Base-by-base conservation (phyloP, 805 yeast species). In the Yarrowia sp. region DNA sequence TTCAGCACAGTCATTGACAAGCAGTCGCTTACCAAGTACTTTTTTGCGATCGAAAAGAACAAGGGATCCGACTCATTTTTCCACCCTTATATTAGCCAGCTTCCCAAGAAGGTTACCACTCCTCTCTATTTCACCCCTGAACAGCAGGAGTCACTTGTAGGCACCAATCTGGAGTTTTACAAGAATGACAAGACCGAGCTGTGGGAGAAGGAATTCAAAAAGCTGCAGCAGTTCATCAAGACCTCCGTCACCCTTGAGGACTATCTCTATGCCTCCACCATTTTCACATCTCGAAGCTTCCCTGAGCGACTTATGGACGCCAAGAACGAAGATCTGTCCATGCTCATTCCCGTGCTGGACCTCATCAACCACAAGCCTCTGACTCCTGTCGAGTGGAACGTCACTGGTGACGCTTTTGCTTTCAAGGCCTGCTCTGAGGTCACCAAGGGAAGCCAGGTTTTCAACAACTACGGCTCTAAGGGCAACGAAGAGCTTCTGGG, bases 391-490 rank as follows among this genome's bases (percentile, higher is more conserved):
- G 76, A 82, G 19, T 92, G 98, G 98, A 70, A 68, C 1, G 71
- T 67, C 7, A 51, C 64, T 5, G 68, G 67, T 17, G 71, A 69
- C 1, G 67, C 71, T 1, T 81, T 83, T 65, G 71, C 74, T n/a
- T 85, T 86, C 68, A 75, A 73, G 41, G 46, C 68, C 5, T 70
- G 63, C 32, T 22, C 78, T 4, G 48, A 65, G 8, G 32, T 59
- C 69, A n/a, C 65, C 2, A 68, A 67, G 1, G 82, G 82, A 1
- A 72, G 75, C 2, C 88, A 90, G 71, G 67, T 92, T 1, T 89
- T 76, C 75, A 92, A 92, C 72, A 89, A 90, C 74, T 92, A 92
- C 74, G 98, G 97, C 1, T 85, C 89, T 63, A 92, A 91, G 74
- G 88, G 95, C 0, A 92, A 91, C 71, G 96, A 89, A 68, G 96